phyloP scores from a whole-genome alignment of 2,329 filamentous ascomycete species.

The Acephala macrosclerotiorum region DNA sequence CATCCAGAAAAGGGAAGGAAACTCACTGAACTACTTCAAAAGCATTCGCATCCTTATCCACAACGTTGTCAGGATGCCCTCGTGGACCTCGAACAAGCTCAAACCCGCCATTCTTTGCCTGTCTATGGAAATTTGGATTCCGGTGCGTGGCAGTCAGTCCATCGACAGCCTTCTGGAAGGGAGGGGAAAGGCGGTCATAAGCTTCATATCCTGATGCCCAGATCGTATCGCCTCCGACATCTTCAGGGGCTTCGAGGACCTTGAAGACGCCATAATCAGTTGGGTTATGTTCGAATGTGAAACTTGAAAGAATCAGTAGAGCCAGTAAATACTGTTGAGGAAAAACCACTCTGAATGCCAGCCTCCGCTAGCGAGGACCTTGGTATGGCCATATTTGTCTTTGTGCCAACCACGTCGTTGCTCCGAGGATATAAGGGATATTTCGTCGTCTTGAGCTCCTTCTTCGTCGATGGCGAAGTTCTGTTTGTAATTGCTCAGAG shows the following conservation, averaged over 20 bases:
- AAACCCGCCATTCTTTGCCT: constrained; percentile 3
- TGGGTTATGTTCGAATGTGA: background rate
- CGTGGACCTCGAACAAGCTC: constrained; percentile 2
- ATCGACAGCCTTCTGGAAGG: constrained; percentile 55
- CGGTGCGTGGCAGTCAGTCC: constrained; percentile 55
- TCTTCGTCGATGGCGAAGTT: background rate
- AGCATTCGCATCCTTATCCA: background rate
- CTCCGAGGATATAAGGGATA: background rate
- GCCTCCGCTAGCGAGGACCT: constrained; percentile 1
- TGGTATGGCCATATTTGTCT: background rate
- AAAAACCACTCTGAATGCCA: background rate
- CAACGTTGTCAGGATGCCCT: constrained; percentile 1
- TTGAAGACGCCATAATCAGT: background rate
- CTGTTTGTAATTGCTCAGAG: background rate
- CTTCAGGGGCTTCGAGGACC: background rate
- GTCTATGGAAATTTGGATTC: background rate
- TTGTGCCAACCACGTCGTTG: background rate
- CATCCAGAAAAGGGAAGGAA: background rate
- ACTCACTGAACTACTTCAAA: constrained; percentile 2
- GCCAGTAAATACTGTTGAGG: background rate
- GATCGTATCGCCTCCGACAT: constrained; percentile 35
- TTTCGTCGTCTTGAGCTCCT: constrained; percentile 2
- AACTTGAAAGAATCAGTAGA: background rate
- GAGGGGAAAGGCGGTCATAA: constrained; percentile 59
- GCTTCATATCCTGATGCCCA: constrained; percentile 59